Base-by-base conservation (phyloP, 73 alveolate species). In the Uronychia setigera region DNA sequence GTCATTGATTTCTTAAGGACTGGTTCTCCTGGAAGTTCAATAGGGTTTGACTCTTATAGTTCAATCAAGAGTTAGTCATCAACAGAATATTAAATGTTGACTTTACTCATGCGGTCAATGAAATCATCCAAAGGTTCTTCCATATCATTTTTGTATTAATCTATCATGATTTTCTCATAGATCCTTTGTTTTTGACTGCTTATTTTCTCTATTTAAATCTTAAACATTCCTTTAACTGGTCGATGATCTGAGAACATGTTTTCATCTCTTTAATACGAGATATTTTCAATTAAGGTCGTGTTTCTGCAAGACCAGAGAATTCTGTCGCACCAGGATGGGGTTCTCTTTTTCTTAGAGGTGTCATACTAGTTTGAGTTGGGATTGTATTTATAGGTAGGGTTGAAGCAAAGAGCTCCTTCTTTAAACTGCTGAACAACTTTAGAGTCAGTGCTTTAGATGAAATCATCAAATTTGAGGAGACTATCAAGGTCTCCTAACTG, bases 311-410 rank as follows among this genome's bases (percentile, higher is more conserved):
- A 59, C 87, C 77, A 95, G 28, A 97, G 88, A 9, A 98, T 92
- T 87, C 99, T 86, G 91, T 98, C 99, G 60, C 98, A 89, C 98
- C 98, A 98, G 27, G 99, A 97, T 27, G 99, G 99, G 27, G 86
- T 88, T 87, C 99, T 91, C 58, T 90, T 60, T 91, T 94, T 93
- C 82, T 95, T 94, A n/a, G 98, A 96, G 59, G 98, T 96, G 33
- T 96, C 95, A 86, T 96, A 98, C 31, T 78, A 85, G 82, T 97
- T 86, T 26, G 97, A 88, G 32, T 92, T 94, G 14, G 59, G 60
- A 78, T 92, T 94, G 90, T 84, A 98, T 93, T 98, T 97, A 90
- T 98, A 98, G 19, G 99, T 97, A 0, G 99, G 99, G 67, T 90
- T 88, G 85, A 98, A 98, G 58, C 82, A 87, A 35, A 97, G 91